phyloP scores from a whole-genome alignment of 1,284 basidiomycete species.

The Leucoagaricus sp. region DNA sequence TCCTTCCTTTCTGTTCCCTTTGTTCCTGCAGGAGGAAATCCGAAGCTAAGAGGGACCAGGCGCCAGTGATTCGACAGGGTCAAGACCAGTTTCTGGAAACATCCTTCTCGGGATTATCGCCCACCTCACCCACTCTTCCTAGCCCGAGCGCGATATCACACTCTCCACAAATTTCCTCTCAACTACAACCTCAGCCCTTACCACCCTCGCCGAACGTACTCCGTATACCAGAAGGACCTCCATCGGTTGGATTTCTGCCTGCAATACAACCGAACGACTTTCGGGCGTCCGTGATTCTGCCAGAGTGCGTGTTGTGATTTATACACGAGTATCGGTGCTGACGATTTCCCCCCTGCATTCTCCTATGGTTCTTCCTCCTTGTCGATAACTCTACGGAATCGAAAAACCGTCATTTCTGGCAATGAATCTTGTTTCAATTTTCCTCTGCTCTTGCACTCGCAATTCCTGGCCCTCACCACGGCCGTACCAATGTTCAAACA shows the following conservation, averaged over 20 bases:
- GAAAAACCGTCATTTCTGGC: slow-evolving; percentile 14
- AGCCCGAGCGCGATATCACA: background rate
- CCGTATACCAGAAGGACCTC: background rate
- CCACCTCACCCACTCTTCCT: background rate
- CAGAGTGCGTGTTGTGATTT: slow-evolving; percentile 56
- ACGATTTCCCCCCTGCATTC: slow-evolving; percentile 20
- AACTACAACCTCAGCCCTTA: slow-evolving; percentile 19
- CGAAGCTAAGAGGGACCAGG: slow-evolving; percentile 54
- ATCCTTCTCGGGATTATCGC: background rate
- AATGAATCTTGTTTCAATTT: background rate
- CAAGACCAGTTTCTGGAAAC: background rate
- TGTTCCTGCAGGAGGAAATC: slow-evolving; percentile 54
- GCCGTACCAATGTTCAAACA: slow-evolving; percentile 1
- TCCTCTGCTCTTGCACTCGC: slow-evolving; percentile 12
- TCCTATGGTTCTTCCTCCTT: slow-evolving; percentile 4
- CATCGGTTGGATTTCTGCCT: slow-evolving; percentile 39
- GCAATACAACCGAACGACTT: slow-evolving; percentile 74
- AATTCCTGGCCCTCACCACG: slow-evolving; percentile 19
- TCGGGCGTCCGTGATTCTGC: slow-evolving; percentile 79
- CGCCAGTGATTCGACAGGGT: slow-evolving; percentile 28
- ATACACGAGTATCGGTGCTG: too few relatives aligned
- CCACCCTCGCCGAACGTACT: slow-evolving; percentile 25
- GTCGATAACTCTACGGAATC: slow-evolving; percentile 1
- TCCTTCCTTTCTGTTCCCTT: slow-evolving; percentile 28
- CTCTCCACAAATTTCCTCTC: too few relatives aligned